Percentiles rank a stretch among this genome's conserved stretches.
Conservation (phyloP, 2,329 filamentous ascomycete species). For the Fusarium fracticaudum region DNA sequence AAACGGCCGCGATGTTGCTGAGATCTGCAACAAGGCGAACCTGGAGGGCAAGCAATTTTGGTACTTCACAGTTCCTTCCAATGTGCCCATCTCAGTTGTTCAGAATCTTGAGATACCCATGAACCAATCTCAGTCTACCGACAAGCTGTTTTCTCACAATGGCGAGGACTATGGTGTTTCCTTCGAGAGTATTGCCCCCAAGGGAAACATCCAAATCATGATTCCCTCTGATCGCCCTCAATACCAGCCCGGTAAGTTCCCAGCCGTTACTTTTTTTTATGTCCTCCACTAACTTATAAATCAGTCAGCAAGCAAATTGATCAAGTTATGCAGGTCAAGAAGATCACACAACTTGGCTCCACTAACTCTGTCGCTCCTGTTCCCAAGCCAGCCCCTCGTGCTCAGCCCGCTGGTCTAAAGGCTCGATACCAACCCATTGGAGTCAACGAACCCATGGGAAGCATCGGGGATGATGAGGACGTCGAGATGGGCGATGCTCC, state of each 20-base stretch:
- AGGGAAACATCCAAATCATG: conserved; percentile 65
- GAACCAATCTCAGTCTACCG: conserved; percentile 62
- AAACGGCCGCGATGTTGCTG: conserved; percentile 57
- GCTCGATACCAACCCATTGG: conserved; percentile 76
- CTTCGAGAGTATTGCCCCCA: conserved; percentile 62
- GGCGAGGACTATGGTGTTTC: conserved; percentile 71
- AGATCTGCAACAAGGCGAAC: conserved; percentile 67
- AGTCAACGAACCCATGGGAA: conserved; percentile 49
- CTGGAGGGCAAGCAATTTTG: conserved; percentile 78
- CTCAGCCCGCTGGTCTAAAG: conserved; percentile 74
- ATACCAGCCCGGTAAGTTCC: conserved; percentile 63
- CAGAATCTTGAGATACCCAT: conserved; percentile 70
- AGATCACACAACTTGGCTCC: conserved; percentile 66
- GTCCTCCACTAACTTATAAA: conserved; percentile 12
- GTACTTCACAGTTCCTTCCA: conserved; percentile 80
- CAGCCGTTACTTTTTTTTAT: not conserved
- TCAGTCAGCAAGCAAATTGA: conserved; percentile 57
- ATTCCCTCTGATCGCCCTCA: conserved; percentile 66
- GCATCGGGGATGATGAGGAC: conserved; percentile 58
- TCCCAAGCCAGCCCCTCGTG: conserved; percentile 62
- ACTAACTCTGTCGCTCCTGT: conserved; percentile 53
- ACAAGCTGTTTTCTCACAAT: conserved; percentile 68
- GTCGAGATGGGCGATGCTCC: conserved; percentile 57
- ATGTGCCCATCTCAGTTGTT: conserved; percentile 73
- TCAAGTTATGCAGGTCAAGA: conserved; percentile 72